Conservation (phyloP, 345 rosid genomes). For the Nephelium lappaceum region DNA sequence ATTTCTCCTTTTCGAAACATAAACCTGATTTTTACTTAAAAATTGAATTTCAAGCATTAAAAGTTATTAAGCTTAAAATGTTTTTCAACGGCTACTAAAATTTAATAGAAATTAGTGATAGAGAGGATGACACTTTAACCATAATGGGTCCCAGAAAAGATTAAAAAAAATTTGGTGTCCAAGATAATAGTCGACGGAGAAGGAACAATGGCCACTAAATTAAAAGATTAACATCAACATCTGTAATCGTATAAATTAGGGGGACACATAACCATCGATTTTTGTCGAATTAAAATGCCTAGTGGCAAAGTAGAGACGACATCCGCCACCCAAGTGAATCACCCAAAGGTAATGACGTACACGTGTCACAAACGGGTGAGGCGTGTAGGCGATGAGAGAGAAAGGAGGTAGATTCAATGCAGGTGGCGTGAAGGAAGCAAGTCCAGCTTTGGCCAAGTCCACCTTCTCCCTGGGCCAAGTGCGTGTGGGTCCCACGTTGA, state of each 20-base stretch:
- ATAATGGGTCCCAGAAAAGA: neutral
- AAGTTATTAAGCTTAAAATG: neutral
- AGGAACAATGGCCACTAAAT: neutral
- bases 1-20: too few species aligned
- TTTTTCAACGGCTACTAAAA: too few species aligned
- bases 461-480: neutral
- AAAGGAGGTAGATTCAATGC: neutral
- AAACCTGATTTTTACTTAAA: too few species aligned
- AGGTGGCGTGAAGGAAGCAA: neutral
- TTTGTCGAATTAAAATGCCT: neutral
- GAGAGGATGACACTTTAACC: too few species aligned
- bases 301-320: neutral
- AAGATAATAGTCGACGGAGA: neutral
- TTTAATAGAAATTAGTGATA: neutral
- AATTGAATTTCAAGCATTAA: too few species aligned
- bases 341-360: neutral
- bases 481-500: slow-evolving; percentile 8
- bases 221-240: neutral
- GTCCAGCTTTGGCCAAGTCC: neutral
- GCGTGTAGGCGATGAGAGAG: neutral
- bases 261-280: neutral
- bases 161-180: neutral
- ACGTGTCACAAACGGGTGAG: neutral
- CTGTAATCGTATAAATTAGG: neutral
- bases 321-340: neutral